Percentiles rank a stretch among this genome's conserved stretches.
Conservation (phyloP, 2,329 filamentous ascomycete genomes). For the Emmonsia crescens region DNA sequence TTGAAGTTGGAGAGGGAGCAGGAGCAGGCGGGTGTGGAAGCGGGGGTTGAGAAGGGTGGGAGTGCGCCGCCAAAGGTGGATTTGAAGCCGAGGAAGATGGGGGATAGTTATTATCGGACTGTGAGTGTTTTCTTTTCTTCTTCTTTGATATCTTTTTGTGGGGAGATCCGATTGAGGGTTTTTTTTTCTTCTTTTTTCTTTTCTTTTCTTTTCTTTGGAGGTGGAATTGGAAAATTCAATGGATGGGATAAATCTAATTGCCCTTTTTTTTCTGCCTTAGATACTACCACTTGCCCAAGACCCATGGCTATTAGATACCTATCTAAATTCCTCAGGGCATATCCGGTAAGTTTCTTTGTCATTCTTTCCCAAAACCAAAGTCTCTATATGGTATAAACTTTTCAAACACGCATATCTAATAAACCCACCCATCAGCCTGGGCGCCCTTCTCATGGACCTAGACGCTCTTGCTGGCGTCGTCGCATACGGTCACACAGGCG, state of each 20-base stretch:
- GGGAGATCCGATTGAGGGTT: background rate
- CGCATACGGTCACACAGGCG: constrained; percentile 61
- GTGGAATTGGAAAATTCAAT: background rate
- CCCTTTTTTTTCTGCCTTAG: constrained; percentile 31
- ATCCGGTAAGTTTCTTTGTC: constrained; percentile 44
- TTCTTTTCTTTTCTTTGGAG: constrained; percentile 13
- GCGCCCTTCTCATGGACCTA: constrained; percentile 67
- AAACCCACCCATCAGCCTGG: constrained; percentile 40
- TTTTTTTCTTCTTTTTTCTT: background rate
- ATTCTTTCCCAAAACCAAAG: background rate
- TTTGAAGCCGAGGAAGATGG: constrained; percentile 57
- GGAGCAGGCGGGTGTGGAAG: constrained; percentile 28
- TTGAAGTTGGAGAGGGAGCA: constrained; percentile 42
- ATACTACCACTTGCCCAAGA: constrained; percentile 59
- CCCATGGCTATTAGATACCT: constrained; percentile 66
- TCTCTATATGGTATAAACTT: constrained; percentile 4
- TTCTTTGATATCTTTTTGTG: background rate
- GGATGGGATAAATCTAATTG: background rate
- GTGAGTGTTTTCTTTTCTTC: constrained; percentile 32
- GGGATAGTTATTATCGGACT: constrained; percentile 58
- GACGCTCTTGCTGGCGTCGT: constrained; percentile 68
- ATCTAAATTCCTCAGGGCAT: constrained; percentile 65
- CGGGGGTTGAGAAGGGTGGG: constrained; percentile 21
- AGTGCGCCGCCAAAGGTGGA: constrained; percentile 38
- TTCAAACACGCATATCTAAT: background rate